phyloP scores from a whole-genome alignment of 129 eudicot species.

The Lactuca sativa region DNA sequence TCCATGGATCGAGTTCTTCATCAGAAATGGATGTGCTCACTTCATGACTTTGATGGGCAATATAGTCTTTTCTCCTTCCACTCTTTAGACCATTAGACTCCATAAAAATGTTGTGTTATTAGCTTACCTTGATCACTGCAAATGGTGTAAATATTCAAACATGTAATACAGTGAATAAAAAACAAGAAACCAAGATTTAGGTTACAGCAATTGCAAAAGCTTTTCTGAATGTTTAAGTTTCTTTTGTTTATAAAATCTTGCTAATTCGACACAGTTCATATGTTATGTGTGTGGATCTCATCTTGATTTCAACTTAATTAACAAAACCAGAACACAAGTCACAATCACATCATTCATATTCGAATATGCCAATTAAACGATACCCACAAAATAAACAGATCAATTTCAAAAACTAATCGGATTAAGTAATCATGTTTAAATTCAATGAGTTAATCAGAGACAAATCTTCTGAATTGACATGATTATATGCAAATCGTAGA shows the following conservation, averaged over 20 bases:
- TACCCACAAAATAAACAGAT: conserved; percentile 1
- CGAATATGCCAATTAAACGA: not conserved
- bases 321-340: conserved; percentile 12
- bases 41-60: conserved; percentile 52
- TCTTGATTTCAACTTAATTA: conserved; percentile 15
- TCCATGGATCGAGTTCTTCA: conserved; percentile 97
- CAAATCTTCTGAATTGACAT: conserved; percentile 3
- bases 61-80: conserved; percentile 45
- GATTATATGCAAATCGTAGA: conserved; percentile 8
- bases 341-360: not conserved
- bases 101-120: conserved; percentile 41
- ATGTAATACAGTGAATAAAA: conserved; percentile 3
- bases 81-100: conserved; percentile 55
- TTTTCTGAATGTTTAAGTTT: not conserved
- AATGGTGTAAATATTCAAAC: conserved; percentile 3
- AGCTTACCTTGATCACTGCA: conserved; percentile 21
- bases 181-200: conserved; percentile 2
- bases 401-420: not conserved
- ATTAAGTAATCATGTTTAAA: conserved; percentile 7
- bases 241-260: conserved; percentile 2
- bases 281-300: conserved; percentile 1
- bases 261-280: not conserved
- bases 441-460: not conserved
- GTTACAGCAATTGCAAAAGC: not conserved
- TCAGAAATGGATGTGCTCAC: conserved; percentile 41